Evolutionary conservation across 2,329 filamentous ascomycete species (phyloP), one percentile per base, ranked within the genome.

Genomic region (Harringtonia lauricola): DNA sequence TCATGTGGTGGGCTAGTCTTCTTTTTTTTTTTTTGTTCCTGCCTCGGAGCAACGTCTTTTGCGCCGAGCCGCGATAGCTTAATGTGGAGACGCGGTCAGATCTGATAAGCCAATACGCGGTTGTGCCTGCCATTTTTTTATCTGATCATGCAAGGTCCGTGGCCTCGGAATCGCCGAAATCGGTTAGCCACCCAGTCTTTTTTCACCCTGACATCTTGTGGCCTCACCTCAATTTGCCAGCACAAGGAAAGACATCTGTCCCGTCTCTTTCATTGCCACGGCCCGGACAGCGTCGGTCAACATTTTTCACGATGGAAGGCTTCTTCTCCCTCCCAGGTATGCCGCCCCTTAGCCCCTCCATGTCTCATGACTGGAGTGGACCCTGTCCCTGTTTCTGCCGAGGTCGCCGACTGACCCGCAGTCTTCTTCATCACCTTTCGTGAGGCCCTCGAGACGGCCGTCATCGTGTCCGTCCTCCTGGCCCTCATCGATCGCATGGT

Each of bases 351-450:
- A n/a, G 10, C 26, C 5, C 4, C n/a, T 8, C 37, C 29, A 13
- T 28, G 22, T n/a, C n/a, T n/a, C n/a, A n/a, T 28, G 36, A 6
- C 5, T 24, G 22, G 17, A 22, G n/a, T 33, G n/a, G 2, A 6
- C 4, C 21, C 7, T 21, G 10, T 31, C 15, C 17, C 6, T 9
- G 29, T 4, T 17, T 8, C 7, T 14, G 22, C 33, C 6, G 15
- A 26, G 15, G 14, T 14, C 8, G 30, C 30, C 13, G 30, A n/a
- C 30, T 14, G 14, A 14, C 8, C 7, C 13, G 81, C 81, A 51
- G 79, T 94, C 45, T 94, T 94, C 66, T 88, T 94, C 66, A 84
- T 94, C 59, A 81, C 86, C 63, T 92, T 94, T 59, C 79, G 87
- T 57, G 87, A 94, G 66, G 79, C 80, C 34, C 67, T 94, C 36